Conservation (phyloP, 768 basidiomycete genomes). For the Rhodotorula kratochvilovae region DNA sequence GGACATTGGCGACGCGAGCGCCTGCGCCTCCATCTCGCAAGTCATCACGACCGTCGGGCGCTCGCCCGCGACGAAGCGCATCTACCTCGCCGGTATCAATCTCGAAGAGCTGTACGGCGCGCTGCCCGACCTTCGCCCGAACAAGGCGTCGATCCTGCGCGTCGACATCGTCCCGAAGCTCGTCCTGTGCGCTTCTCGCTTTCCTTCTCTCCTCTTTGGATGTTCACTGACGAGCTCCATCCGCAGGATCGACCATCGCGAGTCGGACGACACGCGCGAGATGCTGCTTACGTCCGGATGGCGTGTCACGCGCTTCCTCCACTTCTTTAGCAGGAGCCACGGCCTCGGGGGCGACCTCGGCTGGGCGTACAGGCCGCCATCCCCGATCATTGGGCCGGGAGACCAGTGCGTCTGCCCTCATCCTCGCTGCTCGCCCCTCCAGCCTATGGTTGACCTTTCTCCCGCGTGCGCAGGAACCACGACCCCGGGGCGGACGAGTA, state of each 20-base stretch:
- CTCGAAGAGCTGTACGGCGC: not conserved
- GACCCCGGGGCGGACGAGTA: no score
- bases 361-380: not conserved
- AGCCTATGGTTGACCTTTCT: no score
- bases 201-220: no score
- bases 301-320: conserved; percentile 16
- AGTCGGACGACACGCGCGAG: conserved; percentile 8
- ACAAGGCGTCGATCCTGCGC: not conserved
- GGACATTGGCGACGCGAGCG: not conserved
- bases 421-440: no score
- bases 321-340: conserved; percentile 1
- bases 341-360: conserved; percentile 17
- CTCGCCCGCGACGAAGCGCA: not conserved
- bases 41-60: not conserved
- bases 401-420: not conserved
- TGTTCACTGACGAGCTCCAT: no score
- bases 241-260: conserved; percentile 9
- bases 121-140: not conserved
- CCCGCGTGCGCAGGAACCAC: no score
- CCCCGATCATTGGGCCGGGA: not conserved
- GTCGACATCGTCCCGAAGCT: not conserved
- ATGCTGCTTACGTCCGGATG: not conserved
- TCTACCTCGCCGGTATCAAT: conserved; percentile 14
- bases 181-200: not conserved
- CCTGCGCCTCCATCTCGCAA: not conserved